These are phyloP conservation scores for Chaetomium tenue DNA, from an alignment of 495 filamentous ascomycete species.

Conservation along the genomic window DNA sequence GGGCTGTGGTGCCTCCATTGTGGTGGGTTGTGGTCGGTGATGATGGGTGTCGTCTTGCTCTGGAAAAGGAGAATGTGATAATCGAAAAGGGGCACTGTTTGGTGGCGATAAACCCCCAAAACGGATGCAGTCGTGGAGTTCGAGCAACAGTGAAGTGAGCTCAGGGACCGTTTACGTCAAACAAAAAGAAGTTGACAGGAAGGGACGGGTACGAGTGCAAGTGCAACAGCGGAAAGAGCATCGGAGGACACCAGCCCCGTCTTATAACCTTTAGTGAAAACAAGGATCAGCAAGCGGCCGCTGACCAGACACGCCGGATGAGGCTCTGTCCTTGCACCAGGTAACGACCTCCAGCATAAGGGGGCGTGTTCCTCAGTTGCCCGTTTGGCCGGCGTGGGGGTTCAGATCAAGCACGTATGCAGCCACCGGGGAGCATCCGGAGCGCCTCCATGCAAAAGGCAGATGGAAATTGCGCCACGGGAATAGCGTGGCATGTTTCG, in stretches of 20 bases:
- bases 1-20: not conserved
- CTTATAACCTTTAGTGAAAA: not conserved
- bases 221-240: not conserved
- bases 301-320: not conserved
- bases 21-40: not conserved
- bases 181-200: not conserved
- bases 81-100: too few relatives aligned
- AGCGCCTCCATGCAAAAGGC: not conserved
- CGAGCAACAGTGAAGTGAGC: too few relatives aligned
- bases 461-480: slow-evolving; percentile 9
- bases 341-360: not conserved
- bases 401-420: slow-evolving; percentile 6
- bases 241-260: not conserved
- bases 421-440: slow-evolving; percentile 6
- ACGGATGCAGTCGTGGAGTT: too few relatives aligned
- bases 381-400: slow-evolving; percentile 20
- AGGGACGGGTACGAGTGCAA: not conserved
- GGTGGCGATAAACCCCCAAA: too few relatives aligned
- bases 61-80: not conserved
- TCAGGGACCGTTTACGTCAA: not conserved
- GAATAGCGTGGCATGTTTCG: slow-evolving; percentile 18
- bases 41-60: too few relatives aligned
- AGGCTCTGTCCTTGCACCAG: slow-evolving; percentile 8
- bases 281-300: slow-evolving; percentile 5
- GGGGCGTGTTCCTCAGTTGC: slow-evolving; percentile 14